Percentiles rank a stretch among this genome's conserved stretches.
phyloP scores from a whole-genome alignment of 2,329 filamentous ascomycete genomes.

The Fusarium tanahbumbuense region DNA sequence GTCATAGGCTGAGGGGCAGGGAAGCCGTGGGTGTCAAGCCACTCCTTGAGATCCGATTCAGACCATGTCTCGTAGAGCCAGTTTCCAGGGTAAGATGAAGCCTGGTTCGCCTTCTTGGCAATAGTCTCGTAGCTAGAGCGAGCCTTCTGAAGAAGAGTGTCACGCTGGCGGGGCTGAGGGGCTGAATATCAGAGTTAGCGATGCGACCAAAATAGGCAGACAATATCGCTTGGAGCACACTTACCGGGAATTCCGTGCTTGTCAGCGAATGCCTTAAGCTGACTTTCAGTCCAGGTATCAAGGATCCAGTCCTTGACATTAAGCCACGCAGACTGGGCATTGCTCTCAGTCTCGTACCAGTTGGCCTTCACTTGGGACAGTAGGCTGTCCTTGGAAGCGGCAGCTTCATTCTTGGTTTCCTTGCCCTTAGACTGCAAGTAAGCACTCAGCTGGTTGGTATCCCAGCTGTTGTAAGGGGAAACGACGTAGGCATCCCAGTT shows the following conservation, averaged over 20 bases:
- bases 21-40: constrained; percentile 89
- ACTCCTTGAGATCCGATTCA: constrained; percentile 92
- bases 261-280: constrained; percentile 93
- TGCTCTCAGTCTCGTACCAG: constrained; percentile 85
- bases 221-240: constrained; percentile 11
- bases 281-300: constrained; percentile 93
- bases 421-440: constrained; percentile 79
- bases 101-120: constrained; percentile 80
- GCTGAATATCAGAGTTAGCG: constrained; percentile 55
- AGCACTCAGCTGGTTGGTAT: constrained; percentile 72
- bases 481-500: constrained; percentile 88
- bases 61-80: constrained; percentile 95
- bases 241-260: constrained; percentile 81
- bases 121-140: constrained; percentile 84
- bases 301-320: constrained; percentile 91
- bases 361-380: constrained; percentile 74
- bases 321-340: constrained; percentile 76
- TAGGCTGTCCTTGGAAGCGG: constrained; percentile 75
- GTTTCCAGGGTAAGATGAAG: constrained; percentile 87
- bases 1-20: constrained; percentile 84
- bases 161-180: constrained; percentile 87
- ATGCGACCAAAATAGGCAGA: no score
- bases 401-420: constrained; percentile 73
- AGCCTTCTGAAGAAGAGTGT: constrained; percentile 80
- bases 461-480: constrained; percentile 81